These are phyloP conservation scores for Calonectria hawksworthii DNA, from an alignment of 2,329 filamentous ascomycete genomes.

Conservation along the genomic window DNA sequence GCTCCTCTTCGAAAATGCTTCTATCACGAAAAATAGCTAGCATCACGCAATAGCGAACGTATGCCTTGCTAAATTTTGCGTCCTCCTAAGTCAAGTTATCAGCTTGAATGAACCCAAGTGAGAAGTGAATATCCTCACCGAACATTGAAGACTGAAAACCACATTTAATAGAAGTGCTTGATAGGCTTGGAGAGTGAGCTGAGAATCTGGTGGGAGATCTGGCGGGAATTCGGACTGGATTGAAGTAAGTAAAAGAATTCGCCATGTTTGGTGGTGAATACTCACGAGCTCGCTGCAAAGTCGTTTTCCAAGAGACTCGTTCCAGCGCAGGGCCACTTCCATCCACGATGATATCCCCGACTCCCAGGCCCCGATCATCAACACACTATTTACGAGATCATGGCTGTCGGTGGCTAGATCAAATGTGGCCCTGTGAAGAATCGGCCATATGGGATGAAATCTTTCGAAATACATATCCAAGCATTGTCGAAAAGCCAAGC, in stretches of 20 bases:
- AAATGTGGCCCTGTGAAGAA: not conserved
- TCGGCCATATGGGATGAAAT: not conserved
- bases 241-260: not conserved
- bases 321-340: not conserved
- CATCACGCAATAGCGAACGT: not conserved
- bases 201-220: not conserved
- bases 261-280: too few relatives aligned
- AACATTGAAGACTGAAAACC: not conserved
- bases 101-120: not conserved
- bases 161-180: not conserved
- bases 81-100: not conserved
- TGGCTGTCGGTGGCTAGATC: not conserved
- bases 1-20: not conserved
- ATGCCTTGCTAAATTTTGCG: not conserved
- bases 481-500: not conserved
- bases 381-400: not conserved
- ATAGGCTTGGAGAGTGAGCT: not conserved
- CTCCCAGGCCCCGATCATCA: not conserved
- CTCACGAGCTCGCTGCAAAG: not conserved
- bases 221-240: not conserved
- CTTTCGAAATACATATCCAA: not conserved
- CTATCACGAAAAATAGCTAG: not conserved
- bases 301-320: not conserved
- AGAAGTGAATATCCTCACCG: not conserved
- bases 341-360: not conserved